Evolutionary conservation across 257 asterid genomes (phyloP).

Genomic region (Gentiana macrophylla): DNA sequence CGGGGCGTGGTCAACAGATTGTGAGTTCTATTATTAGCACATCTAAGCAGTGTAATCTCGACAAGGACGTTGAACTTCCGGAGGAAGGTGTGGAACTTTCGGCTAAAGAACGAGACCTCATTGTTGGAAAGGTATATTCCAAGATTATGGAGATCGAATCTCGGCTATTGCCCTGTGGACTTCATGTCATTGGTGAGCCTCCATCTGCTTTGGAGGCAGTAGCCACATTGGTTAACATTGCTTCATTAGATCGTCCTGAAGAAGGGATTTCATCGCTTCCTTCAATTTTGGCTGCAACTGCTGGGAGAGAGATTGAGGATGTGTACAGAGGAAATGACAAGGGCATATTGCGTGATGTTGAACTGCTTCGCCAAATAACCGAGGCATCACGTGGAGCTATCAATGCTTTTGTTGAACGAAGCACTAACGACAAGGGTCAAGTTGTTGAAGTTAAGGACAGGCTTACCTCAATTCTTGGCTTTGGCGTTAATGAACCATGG

Average conservation of each 20-base stretch:
- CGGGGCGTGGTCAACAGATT: constrained; percentile 75
- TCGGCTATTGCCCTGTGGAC: constrained; percentile 88
- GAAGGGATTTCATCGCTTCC: constrained; percentile 74
- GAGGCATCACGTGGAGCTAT: constrained; percentile 82
- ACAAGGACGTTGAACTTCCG: constrained; percentile 87
- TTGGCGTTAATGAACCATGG: constrained; percentile 92
- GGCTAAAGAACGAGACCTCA: constrained; percentile 60
- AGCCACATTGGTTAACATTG: constrained; percentile 85
- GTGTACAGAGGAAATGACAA: constrained; percentile 74
- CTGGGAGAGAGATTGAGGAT: constrained; percentile 75
- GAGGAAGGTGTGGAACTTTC: constrained; percentile 73
- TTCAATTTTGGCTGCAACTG: constrained; percentile 57
- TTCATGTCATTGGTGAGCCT: constrained; percentile 93
- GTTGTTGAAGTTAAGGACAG: constrained; percentile 64
- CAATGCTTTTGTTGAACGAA: constrained; percentile 56
- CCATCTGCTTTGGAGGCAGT: constrained; percentile 96
- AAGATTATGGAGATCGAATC: constrained; percentile 98
- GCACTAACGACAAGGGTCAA: constrained; percentile 77
- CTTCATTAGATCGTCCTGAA: constrained; percentile 86
- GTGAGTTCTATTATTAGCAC: constrained; percentile 88
- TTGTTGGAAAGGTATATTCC: constrained; percentile 85
- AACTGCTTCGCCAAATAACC: constrained; percentile 76
- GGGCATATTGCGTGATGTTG: constrained; percentile 71
- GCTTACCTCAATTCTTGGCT: constrained; percentile 69
- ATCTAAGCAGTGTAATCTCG: constrained; percentile 89